These are phyloP conservation scores for Sporothrix pallida DNA, from an alignment of 2,329 filamentous ascomycete genomes.

Conservation along the genomic window DNA sequence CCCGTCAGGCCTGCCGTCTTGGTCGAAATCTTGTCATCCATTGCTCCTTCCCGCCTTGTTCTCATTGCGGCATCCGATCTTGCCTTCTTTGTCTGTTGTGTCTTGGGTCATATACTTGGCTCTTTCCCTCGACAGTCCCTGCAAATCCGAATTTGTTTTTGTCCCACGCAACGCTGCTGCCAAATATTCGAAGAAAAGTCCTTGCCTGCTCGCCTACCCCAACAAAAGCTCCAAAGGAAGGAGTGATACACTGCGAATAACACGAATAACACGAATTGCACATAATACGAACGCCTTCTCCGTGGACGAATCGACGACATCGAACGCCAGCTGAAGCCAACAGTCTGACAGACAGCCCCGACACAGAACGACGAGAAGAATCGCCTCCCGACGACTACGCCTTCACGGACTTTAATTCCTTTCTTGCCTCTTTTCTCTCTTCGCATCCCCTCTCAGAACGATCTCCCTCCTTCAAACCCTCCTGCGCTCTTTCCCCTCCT, in stretches of 20 bases:
- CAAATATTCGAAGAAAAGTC: background rate
- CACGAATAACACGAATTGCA: background rate
- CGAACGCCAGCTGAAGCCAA: background rate
- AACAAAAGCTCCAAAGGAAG: conserved; percentile 24
- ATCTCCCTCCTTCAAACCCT: background rate
- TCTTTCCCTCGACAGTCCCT: conserved; percentile 9
- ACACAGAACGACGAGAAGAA: background rate
- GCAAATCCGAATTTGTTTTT: conserved; percentile 1
- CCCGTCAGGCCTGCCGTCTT: conserved; percentile 18
- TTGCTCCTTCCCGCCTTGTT: background rate
- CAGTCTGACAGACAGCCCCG: conserved; percentile 9
- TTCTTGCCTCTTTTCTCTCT: conserved; percentile 14
- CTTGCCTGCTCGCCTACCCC: conserved; percentile 9
- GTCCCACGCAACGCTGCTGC: conserved; percentile 11
- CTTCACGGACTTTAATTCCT: conserved; percentile 21
- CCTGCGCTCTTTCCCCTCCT: background rate
- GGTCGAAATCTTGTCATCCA: background rate
- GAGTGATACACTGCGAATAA: conserved; percentile 9
- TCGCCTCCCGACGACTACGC: background rate
- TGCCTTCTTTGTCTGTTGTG: conserved; percentile 14
- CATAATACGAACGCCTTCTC: background rate
- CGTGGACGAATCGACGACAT: background rate
- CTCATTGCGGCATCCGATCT: conserved; percentile 7
- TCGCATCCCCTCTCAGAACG: background rate
- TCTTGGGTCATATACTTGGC: conserved; percentile 16